A percentile compares a stretch with the other conserved stretches of the same genome.
These are phyloP conservation scores for Pythium guiyangense DNA, from an alignment of 352 stramenopile genomes.

Conservation along the genomic window DNA sequence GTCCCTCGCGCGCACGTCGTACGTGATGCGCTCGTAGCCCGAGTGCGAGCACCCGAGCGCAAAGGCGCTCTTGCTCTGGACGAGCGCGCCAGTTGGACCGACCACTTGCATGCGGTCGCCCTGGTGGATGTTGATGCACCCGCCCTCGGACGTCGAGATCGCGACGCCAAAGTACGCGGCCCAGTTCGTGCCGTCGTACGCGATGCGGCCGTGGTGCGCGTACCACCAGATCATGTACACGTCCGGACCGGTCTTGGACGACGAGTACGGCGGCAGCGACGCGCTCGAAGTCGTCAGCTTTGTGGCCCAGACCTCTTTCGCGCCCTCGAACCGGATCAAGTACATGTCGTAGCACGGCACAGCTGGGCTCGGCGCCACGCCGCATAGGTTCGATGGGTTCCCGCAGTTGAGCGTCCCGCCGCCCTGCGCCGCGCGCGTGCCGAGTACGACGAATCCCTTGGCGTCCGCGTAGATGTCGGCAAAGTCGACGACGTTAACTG, in stretches of 20 bases:
- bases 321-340: conserved; percentile 43
- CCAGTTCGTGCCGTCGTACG: conserved; percentile 56
- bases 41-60: conserved; percentile 61
- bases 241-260: conserved; percentile 29
- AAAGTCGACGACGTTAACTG: conserved; percentile 45
- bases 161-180: conserved; percentile 53
- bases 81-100: conserved; percentile 27
- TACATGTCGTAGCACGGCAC: conserved; percentile 63
- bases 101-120: conserved; percentile 67
- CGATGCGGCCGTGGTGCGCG: conserved; percentile 55
- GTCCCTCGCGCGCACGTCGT: conserved; percentile 34
- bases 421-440: conserved; percentile 39
- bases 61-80: conserved; percentile 39
- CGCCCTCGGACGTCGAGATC: conserved; percentile 45
- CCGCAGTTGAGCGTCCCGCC: conserved; percentile 58
- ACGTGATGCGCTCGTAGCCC: conserved; percentile 53
- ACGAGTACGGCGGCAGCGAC: conserved; percentile 48
- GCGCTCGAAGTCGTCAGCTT: conserved; percentile 52
- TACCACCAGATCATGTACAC: conserved; percentile 77
- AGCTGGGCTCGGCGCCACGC: conserved; percentile 25
- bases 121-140: conserved; percentile 71
- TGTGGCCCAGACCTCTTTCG: conserved; percentile 46
- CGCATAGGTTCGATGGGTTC: conserved; percentile 49
- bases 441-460: conserved; percentile 50
- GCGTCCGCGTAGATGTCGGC: conserved; percentile 49